A percentile compares a stretch with the other conserved stretches of the same genome.
phyloP scores from a whole-genome alignment of 805 yeast species.

The Sugiyamaella chiloensis region DNA sequence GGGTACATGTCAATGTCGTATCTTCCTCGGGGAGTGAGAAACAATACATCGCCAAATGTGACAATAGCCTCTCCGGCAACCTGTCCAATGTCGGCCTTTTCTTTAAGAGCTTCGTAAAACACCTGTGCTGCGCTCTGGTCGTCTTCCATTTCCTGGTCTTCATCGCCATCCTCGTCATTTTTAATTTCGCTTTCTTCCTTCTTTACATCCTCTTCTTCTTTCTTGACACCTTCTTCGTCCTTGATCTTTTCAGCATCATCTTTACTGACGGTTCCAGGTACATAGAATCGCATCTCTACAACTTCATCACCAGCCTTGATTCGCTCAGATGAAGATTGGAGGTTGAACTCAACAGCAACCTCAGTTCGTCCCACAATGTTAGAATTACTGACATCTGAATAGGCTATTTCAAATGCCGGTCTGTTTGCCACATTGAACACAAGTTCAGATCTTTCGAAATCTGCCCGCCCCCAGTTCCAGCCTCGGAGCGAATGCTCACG shows the following conservation, averaged over 20 bases:
- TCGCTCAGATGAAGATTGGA: constrained; percentile 46
- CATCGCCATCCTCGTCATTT: constrained; percentile 34
- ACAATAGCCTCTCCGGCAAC: constrained; percentile 94
- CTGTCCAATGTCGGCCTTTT: constrained; percentile 90
- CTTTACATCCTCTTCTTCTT: constrained; percentile 29
- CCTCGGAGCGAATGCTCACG: constrained; percentile 93
- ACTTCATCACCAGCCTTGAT: constrained; percentile 88
- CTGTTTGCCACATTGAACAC: constrained; percentile 80
- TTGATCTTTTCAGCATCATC: constrained; percentile 31
- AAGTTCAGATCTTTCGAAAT: constrained; percentile 87
- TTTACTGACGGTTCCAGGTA: constrained; percentile 74
- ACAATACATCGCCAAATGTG: constrained; percentile 83
- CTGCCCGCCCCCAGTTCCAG: constrained; percentile 98
- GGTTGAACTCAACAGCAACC: constrained; percentile 82
- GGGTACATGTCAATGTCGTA: constrained; percentile 94
- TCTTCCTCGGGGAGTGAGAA: constrained; percentile 97
- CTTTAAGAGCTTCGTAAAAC: constrained; percentile 87
- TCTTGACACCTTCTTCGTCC: constrained; percentile 26
- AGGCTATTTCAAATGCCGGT: constrained; percentile 91
- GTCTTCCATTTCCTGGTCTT: constrained; percentile 38
- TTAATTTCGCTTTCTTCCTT: constrained; percentile 23
- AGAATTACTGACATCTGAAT: constrained; percentile 71
- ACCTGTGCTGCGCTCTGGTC: constrained; percentile 73
- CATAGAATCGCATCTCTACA: constrained; percentile 88
- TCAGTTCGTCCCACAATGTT: constrained; percentile 90